phyloP scores from a whole-genome alignment of 179 eudicot genomes.

The Silene coronaria region DNA sequence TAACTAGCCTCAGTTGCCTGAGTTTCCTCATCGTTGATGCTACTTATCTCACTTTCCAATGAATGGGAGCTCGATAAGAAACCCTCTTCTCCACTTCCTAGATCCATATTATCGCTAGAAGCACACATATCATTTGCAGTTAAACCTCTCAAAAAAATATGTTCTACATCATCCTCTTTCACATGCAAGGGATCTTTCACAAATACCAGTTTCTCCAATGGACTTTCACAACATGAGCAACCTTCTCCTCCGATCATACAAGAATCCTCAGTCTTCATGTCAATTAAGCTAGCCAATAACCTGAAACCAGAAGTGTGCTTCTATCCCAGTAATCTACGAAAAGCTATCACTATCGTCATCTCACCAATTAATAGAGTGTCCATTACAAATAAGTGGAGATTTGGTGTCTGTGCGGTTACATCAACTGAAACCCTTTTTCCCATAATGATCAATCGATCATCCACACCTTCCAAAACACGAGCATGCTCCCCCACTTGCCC shows the following conservation, averaged over 20 bases:
- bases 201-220: slow-evolving; percentile 18
- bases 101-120: slow-evolving; percentile 26
- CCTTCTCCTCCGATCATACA: slow-evolving; percentile 27
- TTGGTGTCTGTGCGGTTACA: slow-evolving; percentile 9
- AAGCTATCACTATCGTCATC: slow-evolving; percentile 21
- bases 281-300: slow-evolving; percentile 20
- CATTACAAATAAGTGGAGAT: slow-evolving; percentile 24
- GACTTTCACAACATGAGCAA: slow-evolving; percentile 24
- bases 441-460: slow-evolving; percentile 24
- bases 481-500: not conserved
- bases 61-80: slow-evolving; percentile 23
- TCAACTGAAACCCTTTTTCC: slow-evolving; percentile 22
- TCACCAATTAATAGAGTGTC: slow-evolving; percentile 21
- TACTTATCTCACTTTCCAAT: slow-evolving; percentile 29
- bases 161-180: slow-evolving; percentile 21
- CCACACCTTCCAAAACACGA: slow-evolving; percentile 4
- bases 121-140: slow-evolving; percentile 27
- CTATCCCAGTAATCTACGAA: slow-evolving; percentile 22
- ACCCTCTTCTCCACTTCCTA: slow-evolving; percentile 29
- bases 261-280: slow-evolving; percentile 34
- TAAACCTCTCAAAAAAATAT: slow-evolving; percentile 13
- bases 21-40: slow-evolving; percentile 21
- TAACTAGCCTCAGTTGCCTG: slow-evolving; percentile 24
- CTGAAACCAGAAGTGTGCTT: slow-evolving; percentile 9
- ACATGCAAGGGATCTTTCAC: slow-evolving; percentile 20